A percentile compares a stretch with the other conserved stretches of the same genome.
These are phyloP conservation scores for Jimgerdemannia lactiflua DNA, from an alignment of 192 early-diverging fungal species.

Conservation along the genomic window DNA sequence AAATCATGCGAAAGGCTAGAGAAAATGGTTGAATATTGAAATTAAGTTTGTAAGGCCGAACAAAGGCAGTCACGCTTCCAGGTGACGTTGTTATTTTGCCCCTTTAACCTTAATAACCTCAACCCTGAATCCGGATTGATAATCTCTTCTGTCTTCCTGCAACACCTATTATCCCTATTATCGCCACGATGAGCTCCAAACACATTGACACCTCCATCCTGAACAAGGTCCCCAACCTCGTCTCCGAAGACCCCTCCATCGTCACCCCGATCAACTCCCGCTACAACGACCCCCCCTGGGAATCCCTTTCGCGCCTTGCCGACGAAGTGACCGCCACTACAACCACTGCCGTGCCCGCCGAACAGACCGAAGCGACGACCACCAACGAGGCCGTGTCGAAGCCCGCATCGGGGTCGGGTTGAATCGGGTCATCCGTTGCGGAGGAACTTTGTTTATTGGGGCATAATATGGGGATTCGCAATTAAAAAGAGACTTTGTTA, in stretches of 20 bases:
- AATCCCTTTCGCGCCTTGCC: background rate
- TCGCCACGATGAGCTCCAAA: background rate
- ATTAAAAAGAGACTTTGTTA: too few relatives aligned
- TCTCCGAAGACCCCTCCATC: constrained; percentile 17
- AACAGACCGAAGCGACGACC: background rate
- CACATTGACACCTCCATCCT: background rate
- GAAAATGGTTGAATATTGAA: too few relatives aligned
- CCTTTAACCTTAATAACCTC: background rate
- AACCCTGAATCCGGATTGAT: background rate
- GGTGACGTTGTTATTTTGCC: too few relatives aligned
- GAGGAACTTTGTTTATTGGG: too few relatives aligned
- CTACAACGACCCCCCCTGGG: constrained; percentile 14
- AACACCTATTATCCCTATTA: background rate
- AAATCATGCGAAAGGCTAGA: too few relatives aligned
- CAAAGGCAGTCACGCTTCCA: too few relatives aligned
- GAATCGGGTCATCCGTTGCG: too few relatives aligned
- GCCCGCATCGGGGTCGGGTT: too few relatives aligned
- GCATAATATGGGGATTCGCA: too few relatives aligned
- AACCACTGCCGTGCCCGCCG: too few relatives aligned
- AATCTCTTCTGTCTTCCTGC: background rate
- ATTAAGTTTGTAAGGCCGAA: too few relatives aligned
- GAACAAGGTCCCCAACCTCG: constrained; percentile 14
- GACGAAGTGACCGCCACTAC: background rate
- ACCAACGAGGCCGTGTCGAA: background rate
- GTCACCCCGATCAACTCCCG: constrained; percentile 16